Conservation (phyloP, 164 flowering plant genomes). For the Nelumbo lutea region DNA sequence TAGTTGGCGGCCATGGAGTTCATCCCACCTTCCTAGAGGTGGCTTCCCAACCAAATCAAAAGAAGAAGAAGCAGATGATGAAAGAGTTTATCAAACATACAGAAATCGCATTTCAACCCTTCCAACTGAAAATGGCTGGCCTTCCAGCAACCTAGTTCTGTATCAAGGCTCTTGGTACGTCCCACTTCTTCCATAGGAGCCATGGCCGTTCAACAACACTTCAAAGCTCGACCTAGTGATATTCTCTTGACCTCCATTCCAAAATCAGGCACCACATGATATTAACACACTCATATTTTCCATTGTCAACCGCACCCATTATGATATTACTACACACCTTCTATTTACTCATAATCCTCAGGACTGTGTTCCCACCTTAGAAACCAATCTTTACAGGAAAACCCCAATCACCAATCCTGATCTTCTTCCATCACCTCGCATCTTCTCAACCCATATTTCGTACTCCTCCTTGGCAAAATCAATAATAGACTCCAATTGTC, state of each 20-base stretch:
- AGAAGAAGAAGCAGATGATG: neutral
- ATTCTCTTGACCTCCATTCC: constrained; percentile 11
- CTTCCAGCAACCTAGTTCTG: neutral
- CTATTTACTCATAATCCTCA: neutral
- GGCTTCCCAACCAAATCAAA: too few species aligned
- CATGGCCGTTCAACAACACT: constrained; percentile 5
- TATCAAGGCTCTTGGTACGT: constrained; percentile 18
- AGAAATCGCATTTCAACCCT: neutral
- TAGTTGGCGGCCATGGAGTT: too few species aligned
- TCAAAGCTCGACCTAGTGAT: constrained; percentile 13
- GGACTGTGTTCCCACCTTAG: constrained; percentile 3
- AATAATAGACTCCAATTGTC: constrained; percentile 2
- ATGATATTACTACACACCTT: neutral
- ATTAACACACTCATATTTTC: constrained; percentile 17
- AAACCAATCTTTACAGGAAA: neutral
- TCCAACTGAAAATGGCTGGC: constrained; percentile 1
- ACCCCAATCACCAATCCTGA: neutral
- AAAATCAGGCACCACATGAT: constrained; percentile 22
- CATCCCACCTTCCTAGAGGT: too few species aligned
- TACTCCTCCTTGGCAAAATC: neutral
- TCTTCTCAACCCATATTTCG: constrained; percentile 11
- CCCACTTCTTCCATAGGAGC: neutral
- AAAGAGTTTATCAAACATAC: neutral
- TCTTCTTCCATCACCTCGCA: neutral
- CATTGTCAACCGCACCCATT: constrained; percentile 2